Evolutionary conservation across 106 monocot species (phyloP).

Genomic region (Apostasia shenzhenica): DNA sequence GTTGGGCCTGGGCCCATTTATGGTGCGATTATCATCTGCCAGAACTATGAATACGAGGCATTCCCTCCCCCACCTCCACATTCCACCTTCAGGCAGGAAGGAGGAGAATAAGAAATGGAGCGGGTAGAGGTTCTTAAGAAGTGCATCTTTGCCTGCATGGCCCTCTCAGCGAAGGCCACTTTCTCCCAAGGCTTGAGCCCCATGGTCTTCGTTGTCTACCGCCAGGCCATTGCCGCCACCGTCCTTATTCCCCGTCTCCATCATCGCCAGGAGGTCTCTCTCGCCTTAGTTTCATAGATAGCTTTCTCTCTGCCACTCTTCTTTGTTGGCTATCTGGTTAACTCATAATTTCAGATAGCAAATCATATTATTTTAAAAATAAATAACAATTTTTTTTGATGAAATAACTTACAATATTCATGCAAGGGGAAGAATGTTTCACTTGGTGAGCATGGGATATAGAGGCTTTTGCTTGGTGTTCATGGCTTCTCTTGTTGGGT

Average conservation of each 20-base stretch:
- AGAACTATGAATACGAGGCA: too few relatives aligned
- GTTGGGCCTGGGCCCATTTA: too few relatives aligned
- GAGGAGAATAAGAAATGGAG: too few relatives aligned
- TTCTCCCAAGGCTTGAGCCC: constrained; percentile 23
- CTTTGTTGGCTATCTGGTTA: background rate
- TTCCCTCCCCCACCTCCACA: too few relatives aligned
- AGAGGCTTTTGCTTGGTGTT: constrained; percentile 30
- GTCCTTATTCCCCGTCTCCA: constrained; percentile 21
- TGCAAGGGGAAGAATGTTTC: constrained; percentile 9
- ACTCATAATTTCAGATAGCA: too few relatives aligned
- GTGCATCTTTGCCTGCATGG: constrained; percentile 19
- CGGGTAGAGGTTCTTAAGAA: constrained; percentile 1
- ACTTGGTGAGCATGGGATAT: constrained; percentile 3
- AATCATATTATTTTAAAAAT: background rate
- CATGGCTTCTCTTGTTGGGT: constrained; percentile 28
- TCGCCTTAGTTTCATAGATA: too few relatives aligned
- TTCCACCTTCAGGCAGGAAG: too few relatives aligned
- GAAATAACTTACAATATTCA: background rate
- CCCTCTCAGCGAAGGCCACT: constrained; percentile 17
- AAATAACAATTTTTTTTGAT: background rate
- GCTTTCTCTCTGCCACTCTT: constrained; percentile 7
- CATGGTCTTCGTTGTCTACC: constrained; percentile 34
- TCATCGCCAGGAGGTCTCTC: constrained; percentile 9
- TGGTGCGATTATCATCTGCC: too few relatives aligned
- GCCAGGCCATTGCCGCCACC: constrained; percentile 32